Evolutionary conservation across 495 filamentous ascomycete species (phyloP).

Genomic region (Lasiosphaeriaceae sp.): DNA sequence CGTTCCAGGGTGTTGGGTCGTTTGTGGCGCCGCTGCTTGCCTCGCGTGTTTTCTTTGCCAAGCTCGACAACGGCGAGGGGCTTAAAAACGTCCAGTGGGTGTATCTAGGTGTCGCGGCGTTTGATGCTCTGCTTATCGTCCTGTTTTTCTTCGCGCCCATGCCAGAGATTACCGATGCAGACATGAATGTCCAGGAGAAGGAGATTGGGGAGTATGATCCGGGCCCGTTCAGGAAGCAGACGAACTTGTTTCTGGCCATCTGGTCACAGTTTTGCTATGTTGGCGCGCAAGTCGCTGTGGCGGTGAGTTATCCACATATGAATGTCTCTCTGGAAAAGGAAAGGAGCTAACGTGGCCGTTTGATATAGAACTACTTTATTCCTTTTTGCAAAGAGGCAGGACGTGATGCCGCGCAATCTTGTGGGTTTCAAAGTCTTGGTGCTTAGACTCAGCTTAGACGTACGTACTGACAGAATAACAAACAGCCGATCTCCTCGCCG

Average conservation of each 20-base stretch:
- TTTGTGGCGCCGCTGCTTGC: slow-evolving; percentile 61
- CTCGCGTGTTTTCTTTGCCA: slow-evolving; percentile 62
- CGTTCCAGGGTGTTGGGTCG: slow-evolving; percentile 62
- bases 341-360: slow-evolving; percentile 2
- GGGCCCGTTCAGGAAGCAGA: slow-evolving; percentile 56
- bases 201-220: slow-evolving; percentile 38
- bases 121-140: slow-evolving; percentile 59
- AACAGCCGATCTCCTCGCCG: slow-evolving; percentile 53
- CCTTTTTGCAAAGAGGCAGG: slow-evolving; percentile 31
- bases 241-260: slow-evolving; percentile 61
- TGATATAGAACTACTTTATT: slow-evolving; percentile 39
- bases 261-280: slow-evolving; percentile 68
- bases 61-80: slow-evolving; percentile 40
- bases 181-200: slow-evolving; percentile 56
- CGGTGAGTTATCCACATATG: slow-evolving; percentile 47
- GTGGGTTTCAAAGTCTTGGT: neutral
- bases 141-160: slow-evolving; percentile 64
- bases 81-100: slow-evolving; percentile 66
- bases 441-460: too few species aligned
- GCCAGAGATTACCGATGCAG: slow-evolving; percentile 68
- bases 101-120: slow-evolving; percentile 65
- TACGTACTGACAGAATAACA: neutral
- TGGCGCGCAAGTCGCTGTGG: slow-evolving; percentile 62
- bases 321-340: neutral
- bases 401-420: slow-evolving; percentile 24